These are phyloP conservation scores for Termitomyces sp. DNA, from an alignment of 768 basidiomycete species.

Conservation along the genomic window DNA sequence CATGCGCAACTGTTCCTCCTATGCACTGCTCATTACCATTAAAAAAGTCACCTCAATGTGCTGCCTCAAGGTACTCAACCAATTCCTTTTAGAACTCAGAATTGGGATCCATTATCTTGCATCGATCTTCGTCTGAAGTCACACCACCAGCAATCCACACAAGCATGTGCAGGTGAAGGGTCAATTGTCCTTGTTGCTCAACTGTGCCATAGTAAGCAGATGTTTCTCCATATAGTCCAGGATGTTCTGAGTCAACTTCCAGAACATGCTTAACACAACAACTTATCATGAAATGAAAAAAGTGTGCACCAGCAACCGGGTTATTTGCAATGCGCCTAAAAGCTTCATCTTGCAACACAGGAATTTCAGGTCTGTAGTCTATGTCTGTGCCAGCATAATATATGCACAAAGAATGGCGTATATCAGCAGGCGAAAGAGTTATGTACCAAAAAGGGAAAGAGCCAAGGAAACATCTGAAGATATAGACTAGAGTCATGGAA, in stretches of 20 bases:
- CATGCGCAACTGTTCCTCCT: no score
- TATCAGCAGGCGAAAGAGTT: constrained; percentile 27
- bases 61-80: no score
- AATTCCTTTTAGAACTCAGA: constrained; percentile 5
- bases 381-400: constrained; percentile 23
- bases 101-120: constrained; percentile 5
- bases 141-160: no score
- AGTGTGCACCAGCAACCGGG: no score
- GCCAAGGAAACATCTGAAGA: no score
- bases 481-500: constrained; percentile 28
- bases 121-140: neutral
- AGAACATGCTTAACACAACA: constrained; percentile 22
- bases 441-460: constrained; percentile 37
- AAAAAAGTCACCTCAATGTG: neutral
- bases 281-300: constrained; percentile 26
- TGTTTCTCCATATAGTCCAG: constrained; percentile 27
- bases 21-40: neutral
- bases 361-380: constrained; percentile 12
- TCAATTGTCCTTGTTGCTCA: constrained; percentile 21
- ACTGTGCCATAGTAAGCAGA: no score
- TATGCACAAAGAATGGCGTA: constrained; percentile 24
- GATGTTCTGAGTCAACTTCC: constrained; percentile 12
- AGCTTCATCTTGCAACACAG: neutral
- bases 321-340: neutral
- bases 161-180: no score